Conservation (phyloP, 495 filamentous ascomycete species). For the Jackrogersella minutella region DNA sequence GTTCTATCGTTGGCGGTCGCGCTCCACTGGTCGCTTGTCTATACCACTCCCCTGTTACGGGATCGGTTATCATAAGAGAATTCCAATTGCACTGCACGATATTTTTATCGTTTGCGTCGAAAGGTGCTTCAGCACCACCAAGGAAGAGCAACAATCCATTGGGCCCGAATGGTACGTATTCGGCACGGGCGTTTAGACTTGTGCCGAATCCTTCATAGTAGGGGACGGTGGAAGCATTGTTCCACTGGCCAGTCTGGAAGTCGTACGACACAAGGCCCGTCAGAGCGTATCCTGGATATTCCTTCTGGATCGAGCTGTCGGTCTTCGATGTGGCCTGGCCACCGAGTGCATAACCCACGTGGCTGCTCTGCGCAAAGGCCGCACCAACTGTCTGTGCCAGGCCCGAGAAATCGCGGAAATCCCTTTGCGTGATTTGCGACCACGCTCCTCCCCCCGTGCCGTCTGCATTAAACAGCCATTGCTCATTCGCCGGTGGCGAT, state of each 20-base stretch:
- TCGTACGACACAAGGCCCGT: conserved; percentile 47
- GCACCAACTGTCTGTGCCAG: conserved; percentile 30
- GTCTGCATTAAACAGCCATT: conserved; percentile 49
- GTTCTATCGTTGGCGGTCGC: conserved; percentile 27
- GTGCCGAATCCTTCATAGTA: conserved; percentile 42
- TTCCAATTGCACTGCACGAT: conserved; percentile 35
- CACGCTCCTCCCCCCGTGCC: conserved; percentile 48
- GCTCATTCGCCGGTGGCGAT: conserved; percentile 28
- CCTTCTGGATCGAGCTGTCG: conserved; percentile 36
- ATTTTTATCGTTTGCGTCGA: conserved; percentile 27
- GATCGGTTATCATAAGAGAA: conserved; percentile 48
- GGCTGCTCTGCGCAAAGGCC: conserved; percentile 30
- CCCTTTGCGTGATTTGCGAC: conserved; percentile 40
- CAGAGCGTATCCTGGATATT: conserved; percentile 35
- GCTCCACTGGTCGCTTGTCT: conserved; percentile 45
- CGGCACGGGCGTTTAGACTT: conserved; percentile 39
- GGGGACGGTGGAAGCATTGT: conserved; percentile 39
- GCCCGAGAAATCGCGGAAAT: conserved; percentile 35
- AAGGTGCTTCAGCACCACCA: conserved; percentile 42
- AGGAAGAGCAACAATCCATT: conserved; percentile 49
- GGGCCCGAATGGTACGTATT: conserved; percentile 48
- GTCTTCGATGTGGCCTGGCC: conserved; percentile 41
- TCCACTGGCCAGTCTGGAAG: conserved; percentile 45
- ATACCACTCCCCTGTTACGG: conserved; percentile 45
- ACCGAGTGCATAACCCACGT: conserved; percentile 42